Percentiles rank a stretch among this genome's conserved stretches.
Evolutionary conservation across 805 yeast species (phyloP).

Genomic region (Yarrowia keelungensis): DNA sequence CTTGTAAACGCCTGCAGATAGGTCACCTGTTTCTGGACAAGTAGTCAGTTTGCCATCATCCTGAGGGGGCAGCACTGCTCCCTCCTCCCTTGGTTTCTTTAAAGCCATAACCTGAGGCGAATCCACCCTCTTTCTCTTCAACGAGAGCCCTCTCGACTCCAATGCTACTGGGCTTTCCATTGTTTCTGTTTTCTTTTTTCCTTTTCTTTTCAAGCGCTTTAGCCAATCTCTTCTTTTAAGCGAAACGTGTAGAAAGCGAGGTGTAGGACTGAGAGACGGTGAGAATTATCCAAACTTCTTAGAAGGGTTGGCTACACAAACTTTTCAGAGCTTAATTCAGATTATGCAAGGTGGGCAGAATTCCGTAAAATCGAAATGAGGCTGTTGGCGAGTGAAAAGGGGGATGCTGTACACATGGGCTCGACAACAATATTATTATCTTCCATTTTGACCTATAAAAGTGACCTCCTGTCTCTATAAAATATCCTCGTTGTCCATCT

Average conservation of each 20-base stretch:
- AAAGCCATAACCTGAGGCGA: conserved; percentile 35
- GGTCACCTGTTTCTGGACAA: conserved; percentile 11
- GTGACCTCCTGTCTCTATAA: background rate
- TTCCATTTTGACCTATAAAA: too few relatives aligned
- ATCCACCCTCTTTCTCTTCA: conserved; percentile 37
- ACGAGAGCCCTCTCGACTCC: conserved; percentile 38
- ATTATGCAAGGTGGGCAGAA: conserved; percentile 36
- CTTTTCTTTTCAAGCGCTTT: too few relatives aligned
- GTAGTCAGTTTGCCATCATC: conserved; percentile 22
- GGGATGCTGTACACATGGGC: too few relatives aligned
- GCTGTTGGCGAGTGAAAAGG: too few relatives aligned
- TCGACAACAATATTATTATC: too few relatives aligned
- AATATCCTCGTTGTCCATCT: background rate
- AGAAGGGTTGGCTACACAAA: conserved; percentile 20
- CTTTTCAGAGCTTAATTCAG: conserved; percentile 32
- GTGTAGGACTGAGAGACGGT: background rate
- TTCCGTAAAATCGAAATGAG: background rate
- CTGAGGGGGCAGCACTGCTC: conserved; percentile 13
- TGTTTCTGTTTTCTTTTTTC: background rate
- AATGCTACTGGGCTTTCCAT: conserved; percentile 39
- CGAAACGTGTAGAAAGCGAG: conserved; percentile 23
- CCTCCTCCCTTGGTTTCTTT: conserved; percentile 35
- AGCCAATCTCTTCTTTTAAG: background rate
- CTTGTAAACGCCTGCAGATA: conserved; percentile 43
- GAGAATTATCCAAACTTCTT: background rate